phyloP scores from a whole-genome alignment of 768 basidiomycete species.

The Phlebiopsis flavidoalba region DNA sequence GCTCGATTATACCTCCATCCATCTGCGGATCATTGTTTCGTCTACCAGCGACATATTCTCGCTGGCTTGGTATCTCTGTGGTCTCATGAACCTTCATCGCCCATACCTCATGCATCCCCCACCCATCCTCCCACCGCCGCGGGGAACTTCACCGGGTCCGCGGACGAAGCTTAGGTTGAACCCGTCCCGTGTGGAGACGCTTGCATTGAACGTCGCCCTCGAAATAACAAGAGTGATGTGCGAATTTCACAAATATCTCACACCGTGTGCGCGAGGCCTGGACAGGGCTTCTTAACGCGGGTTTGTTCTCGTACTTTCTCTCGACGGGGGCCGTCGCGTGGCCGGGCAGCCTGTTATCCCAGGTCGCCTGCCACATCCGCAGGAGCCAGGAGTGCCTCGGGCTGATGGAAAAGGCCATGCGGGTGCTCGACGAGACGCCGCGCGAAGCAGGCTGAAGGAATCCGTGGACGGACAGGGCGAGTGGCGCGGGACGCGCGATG shows the following conservation, averaged over 20 bases:
- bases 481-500: slow-evolving; percentile 33
- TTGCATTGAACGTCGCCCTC: slow-evolving; percentile 28
- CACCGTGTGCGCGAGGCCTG: slow-evolving; percentile 17
- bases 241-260: slow-evolving; percentile 28
- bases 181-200: slow-evolving; percentile 31
- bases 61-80: slow-evolving; percentile 43
- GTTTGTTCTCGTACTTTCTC: slow-evolving; percentile 27
- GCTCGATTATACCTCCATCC: slow-evolving; percentile 1
- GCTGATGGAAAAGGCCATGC: slow-evolving; percentile 34
- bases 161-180: slow-evolving; percentile 25
- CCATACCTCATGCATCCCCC: slow-evolving; percentile 33
- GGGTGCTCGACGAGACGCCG: slow-evolving; percentile 27
- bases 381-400: slow-evolving; percentile 30
- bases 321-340: slow-evolving; percentile 44
- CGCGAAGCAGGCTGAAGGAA: slow-evolving; percentile 21
- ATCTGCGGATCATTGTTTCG: slow-evolving; percentile 27
- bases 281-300: slow-evolving; percentile 10
- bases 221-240: slow-evolving; percentile 41
- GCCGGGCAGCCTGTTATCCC: slow-evolving; percentile 36
- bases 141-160: slow-evolving; percentile 15
- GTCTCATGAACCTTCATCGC: slow-evolving; percentile 40
- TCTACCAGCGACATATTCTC: slow-evolving; percentile 39
- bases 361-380: slow-evolving; percentile 31
- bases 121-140: slow-evolving; percentile 15
- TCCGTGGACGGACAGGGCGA: slow-evolving; percentile 29